These are phyloP conservation scores for Edaphochlamys debaryana DNA, from an alignment of 139 green algal genomes.

Conservation along the genomic window DNA sequence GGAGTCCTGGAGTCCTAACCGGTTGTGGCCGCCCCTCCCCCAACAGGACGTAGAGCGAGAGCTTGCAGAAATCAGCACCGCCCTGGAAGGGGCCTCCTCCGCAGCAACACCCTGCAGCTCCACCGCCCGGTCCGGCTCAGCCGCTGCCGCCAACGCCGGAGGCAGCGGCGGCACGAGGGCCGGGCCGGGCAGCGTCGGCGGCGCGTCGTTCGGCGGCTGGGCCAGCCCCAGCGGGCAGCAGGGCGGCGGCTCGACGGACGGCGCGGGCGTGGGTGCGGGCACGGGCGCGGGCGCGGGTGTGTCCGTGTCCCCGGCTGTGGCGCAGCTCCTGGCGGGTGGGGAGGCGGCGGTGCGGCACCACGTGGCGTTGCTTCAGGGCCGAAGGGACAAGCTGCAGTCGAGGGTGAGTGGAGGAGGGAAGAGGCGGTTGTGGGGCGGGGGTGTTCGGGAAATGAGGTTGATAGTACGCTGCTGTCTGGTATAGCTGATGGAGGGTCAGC, in stretches of 20 bases:
- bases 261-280: too few relatives aligned
- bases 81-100: too few relatives aligned
- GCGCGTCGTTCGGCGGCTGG: conserved; percentile 7
- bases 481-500: too few relatives aligned
- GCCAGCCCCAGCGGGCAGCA: neutral
- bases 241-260: neutral
- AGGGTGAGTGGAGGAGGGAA: neutral
- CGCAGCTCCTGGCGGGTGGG: neutral
- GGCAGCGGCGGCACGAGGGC: too few relatives aligned
- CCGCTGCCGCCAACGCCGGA: too few relatives aligned
- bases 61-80: neutral
- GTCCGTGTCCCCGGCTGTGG: neutral
- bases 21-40: too few relatives aligned
- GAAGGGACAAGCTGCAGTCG: conserved; percentile 9
- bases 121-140: too few relatives aligned
- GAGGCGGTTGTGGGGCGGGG: too few relatives aligned
- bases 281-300: neutral
- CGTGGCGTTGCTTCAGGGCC: neutral
- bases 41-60: conserved; percentile 17
- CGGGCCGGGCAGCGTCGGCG: neutral
- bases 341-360: conserved; percentile 5
- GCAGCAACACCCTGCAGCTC: too few relatives aligned
- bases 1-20: too few relatives aligned
- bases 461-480: too few relatives aligned
- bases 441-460: too few relatives aligned